Conservation (phyloP, 2,329 filamentous ascomycete species). For the Westerdykella ornata region DNA sequence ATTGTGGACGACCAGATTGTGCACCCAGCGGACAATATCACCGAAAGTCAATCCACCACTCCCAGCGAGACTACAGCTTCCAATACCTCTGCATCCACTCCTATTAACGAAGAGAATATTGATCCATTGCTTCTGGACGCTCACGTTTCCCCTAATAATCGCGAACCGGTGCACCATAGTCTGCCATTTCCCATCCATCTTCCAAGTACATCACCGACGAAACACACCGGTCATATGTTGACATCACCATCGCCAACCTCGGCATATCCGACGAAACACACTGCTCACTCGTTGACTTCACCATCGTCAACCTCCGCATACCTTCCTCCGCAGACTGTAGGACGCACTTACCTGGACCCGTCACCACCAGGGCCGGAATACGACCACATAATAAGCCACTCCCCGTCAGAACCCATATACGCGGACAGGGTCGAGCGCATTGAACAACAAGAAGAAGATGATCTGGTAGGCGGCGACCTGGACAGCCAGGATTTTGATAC, state of each 20-base stretch:
- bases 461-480: neutral
- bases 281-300: conserved; percentile 9
- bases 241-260: conserved; percentile 2
- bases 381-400: no score
- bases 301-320: conserved; percentile 6
- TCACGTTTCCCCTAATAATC: conserved; percentile 11
- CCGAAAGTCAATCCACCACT: conserved; percentile 20
- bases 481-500: conserved; percentile 19
- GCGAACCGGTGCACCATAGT: conserved; percentile 29
- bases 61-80: conserved; percentile 30
- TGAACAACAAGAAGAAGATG: conserved; percentile 13
- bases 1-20: conserved; percentile 37
- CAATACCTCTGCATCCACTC: conserved; percentile 16
- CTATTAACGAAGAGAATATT: conserved; percentile 28
- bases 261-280: conserved; percentile 20
- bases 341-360: conserved; percentile 23
- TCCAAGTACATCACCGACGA: conserved; percentile 17
- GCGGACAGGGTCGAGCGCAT: conserved; percentile 10
- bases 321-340: conserved; percentile 14
- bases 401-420: conserved; percentile 15
- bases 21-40: conserved; percentile 31
- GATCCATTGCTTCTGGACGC: conserved; percentile 25
- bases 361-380: conserved; percentile 9
- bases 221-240: conserved; percentile 15
- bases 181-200: conserved; percentile 20